phyloP scores from a whole-genome alignment of 1,284 basidiomycete species.

The Moniliophthora roreri region DNA sequence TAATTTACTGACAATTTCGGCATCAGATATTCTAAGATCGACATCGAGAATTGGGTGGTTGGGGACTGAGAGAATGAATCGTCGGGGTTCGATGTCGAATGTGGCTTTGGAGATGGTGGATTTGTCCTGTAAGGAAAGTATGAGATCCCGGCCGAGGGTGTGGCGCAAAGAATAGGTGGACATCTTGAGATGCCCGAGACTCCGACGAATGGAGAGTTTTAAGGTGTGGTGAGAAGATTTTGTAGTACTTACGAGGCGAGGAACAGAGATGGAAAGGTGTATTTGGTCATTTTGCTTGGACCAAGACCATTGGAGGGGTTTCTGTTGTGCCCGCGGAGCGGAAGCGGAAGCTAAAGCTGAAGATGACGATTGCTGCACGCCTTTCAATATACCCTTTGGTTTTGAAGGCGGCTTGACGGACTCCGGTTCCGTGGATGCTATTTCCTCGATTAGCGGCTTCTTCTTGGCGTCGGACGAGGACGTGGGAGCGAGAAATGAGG shows the following conservation, averaged over 20 bases:
- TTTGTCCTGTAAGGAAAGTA: constrained; percentile 4
- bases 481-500: constrained; percentile 38
- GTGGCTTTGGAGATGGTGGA: constrained; percentile 38
- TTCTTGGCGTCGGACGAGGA: not conserved
- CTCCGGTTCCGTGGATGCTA: constrained; percentile 20
- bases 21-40: constrained; percentile 50
- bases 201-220: not conserved
- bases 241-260: constrained; percentile 9
- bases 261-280: constrained; percentile 11
- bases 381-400: constrained; percentile 40
- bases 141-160: not conserved
- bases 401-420: constrained; percentile 6
- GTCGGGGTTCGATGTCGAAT: constrained; percentile 60
- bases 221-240: not conserved
- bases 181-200: not conserved
- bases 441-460: constrained; percentile 50
- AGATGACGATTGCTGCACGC: constrained; percentile 13
- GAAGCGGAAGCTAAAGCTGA: constrained; percentile 46
- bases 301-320: constrained; percentile 13
- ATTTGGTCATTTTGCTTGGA: constrained; percentile 7
- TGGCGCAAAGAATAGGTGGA: not conserved
- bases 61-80: constrained; percentile 53
- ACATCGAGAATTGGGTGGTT: constrained; percentile 50
- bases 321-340: constrained; percentile 27
- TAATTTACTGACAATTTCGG: constrained; percentile 37